Base-by-base conservation (phyloP, 2,329 filamentous ascomycete species). In the Aureobasidium sp. region DNA sequence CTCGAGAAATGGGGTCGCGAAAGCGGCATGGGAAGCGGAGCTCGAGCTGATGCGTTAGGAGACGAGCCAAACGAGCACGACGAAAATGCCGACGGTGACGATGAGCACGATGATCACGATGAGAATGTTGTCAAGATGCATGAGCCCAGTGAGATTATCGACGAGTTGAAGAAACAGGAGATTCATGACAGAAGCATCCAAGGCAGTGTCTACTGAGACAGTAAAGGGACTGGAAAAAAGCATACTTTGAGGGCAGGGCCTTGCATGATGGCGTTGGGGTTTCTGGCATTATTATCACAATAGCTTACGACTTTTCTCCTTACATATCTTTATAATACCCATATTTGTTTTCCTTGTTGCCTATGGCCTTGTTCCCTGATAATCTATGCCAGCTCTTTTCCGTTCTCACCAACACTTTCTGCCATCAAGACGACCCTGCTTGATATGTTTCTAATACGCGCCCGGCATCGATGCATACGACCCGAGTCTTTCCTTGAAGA, bases 1-100 rank as follows among this genome's bases (percentile, higher is more conserved):
- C 68, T 73, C 29, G 68, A 73, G 65, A 68, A 67, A 17, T 81
- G 79, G 79, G 74, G 74, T 55, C 70, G 71, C 20, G 76, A 80
- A 65, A 78, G 76, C 34, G 79, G 79, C 1, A 80, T 81, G 78
- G 75, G 76, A 0, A 66, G 64, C 2, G 78, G 78, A 1, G 71
- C 72, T 22, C 68, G 73, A 41, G 79, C 79, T 0, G 78, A 81
- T 67, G 69, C 75, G 5, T 68, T 81, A 17, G 79, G 79, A 0
- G 78, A 80, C 65, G 75, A 75, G 25, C 68, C 67, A n/a, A 63
- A 64, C 14, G 67, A 64, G 15, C 65, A 67, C 29, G 66, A 67
- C 31, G 65, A 62, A 20, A 63, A 65, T 2, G 66, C 67, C n/a
- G 65, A 62, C 20, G 66, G 67, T 11, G 59, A 52, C 5, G 59